phyloP scores from a whole-genome alignment of 768 basidiomycete species.

The Rhodocollybia butyracea region DNA sequence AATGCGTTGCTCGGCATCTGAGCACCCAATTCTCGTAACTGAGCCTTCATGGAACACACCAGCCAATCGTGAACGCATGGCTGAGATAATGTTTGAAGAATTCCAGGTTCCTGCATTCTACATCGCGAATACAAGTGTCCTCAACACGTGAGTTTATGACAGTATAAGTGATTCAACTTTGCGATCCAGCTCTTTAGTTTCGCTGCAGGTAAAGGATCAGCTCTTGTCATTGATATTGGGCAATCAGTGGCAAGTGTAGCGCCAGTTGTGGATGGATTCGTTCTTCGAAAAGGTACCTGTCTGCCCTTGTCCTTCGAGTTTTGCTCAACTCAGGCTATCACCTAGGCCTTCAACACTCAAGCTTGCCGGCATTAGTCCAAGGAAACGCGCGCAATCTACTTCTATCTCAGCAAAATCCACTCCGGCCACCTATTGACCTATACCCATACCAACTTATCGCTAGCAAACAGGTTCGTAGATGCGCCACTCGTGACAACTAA shows the following conservation, averaged over 20 bases:
- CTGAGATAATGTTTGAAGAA: slow-evolving; percentile 97
- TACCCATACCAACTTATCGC: slow-evolving; percentile 87
- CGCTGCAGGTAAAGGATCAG: slow-evolving; percentile 96
- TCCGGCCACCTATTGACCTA: slow-evolving; percentile 62
- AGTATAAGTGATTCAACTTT: slow-evolving; percentile 6
- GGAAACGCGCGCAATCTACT: slow-evolving; percentile 74
- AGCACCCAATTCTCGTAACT: slow-evolving; percentile 91
- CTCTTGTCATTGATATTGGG: slow-evolving; percentile 92
- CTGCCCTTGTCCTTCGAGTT: background rate
- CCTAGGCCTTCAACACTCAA: slow-evolving; percentile 75
- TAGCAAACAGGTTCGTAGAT: slow-evolving; percentile 59
- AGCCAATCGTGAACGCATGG: slow-evolving; percentile 91
- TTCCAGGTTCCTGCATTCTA: slow-evolving; percentile 95
- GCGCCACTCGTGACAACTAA: background rate
- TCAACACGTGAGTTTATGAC: slow-evolving; percentile 71
- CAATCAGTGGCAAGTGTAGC: slow-evolving; percentile 87
- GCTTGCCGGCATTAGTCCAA: slow-evolving; percentile 77
- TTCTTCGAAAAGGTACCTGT: slow-evolving; percentile 81
- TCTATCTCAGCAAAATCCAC: slow-evolving; percentile 39
- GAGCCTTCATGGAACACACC: slow-evolving; percentile 96
- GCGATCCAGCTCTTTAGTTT: slow-evolving; percentile 51
- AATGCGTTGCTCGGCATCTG: slow-evolving; percentile 72
- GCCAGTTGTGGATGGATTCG: slow-evolving; percentile 96
- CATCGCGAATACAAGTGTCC: slow-evolving; percentile 89
- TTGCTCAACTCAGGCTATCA: background rate